Evolutionary conservation across 805 yeast genomes (phyloP), one percentile per base, ranked within the genome.

Genomic region (Priceomyces castillae): DNA sequence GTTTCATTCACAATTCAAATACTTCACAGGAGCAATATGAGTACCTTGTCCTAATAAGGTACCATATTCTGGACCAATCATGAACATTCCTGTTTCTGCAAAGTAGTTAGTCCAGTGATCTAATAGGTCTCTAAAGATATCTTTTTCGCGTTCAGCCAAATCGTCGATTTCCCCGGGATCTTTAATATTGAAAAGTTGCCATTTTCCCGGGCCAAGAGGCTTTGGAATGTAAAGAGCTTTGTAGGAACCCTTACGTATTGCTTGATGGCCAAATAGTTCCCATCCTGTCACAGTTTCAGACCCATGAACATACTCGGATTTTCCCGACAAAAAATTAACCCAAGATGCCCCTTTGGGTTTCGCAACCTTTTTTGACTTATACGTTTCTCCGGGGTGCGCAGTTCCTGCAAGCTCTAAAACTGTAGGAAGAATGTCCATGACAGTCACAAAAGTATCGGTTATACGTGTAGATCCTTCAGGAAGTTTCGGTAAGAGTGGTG

Each of bases 371-470:
- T 80, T 56, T 2, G 77, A 78, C 34, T 66, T 57, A 52, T 69
- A 78, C 1, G 19, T 30, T 0, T 51, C 52, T 0, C 73, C 73
- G 6, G 80, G 80, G 41, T 73, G 77, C 12, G 57, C 38, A 2
- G 75, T 59, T n/a, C 64, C 68, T 2, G 81, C 76, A 2, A 77
- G 41, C 1, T 78, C 81, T 11, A 80, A 57, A 7, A 80, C 57
- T 0, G 84, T 80, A 1, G 84, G 84, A 26, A 76, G 56, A 22
- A 79, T 70, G 59, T 80, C 85, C 82, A 79, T 78, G 3, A 80
- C 83, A 0, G 84, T 79, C 12, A 67, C 56, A 46, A 80, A 80
- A 17, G 60, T 74, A 16, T 50, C 45, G 5, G 46, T 39, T 4
- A 41, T 25, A n/a, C 25, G 38, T 4, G 14, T 18, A 7, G 30